Evolutionary conservation across 371 early-diverging fungal species (phyloP), one percentile per base, ranked within the genome.

Genomic region (Mucor mucedo): DNA sequence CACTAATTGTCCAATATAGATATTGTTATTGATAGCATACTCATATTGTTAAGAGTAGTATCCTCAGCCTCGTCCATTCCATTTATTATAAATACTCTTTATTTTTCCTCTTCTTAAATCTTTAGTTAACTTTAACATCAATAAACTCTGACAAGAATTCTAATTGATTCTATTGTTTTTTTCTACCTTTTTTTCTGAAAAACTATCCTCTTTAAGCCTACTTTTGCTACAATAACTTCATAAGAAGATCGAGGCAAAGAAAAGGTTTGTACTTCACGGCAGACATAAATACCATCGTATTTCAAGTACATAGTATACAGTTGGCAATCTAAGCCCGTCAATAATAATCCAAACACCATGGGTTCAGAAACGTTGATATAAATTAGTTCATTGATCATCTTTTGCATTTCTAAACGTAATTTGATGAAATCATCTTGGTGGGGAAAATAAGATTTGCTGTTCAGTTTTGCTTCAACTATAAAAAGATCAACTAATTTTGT

Each of bases 251-350:
- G 42, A 42, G 42, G 42, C 42, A 42, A 42, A 42, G 42, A 42
- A 42, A 42, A 42, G 42, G 42, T 42, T 42, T 42, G 42, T 3
- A 42, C 42, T 42, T 42, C 42, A 42, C 42, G 42, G 42, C 42
- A 42, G n/a, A 42, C 42, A 42, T 42, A 42, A 42, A 42, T 42
- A 42, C 42, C 42, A 42, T 42, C 42, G n/a, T 42, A n/a, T 42
- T 42, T 42, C 42, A 42, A 42, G 42, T 42, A 42, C 42, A 42
- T 42, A 42, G 42, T 1, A 42, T 42, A 42, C 13, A 42, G 42
- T 42, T 42, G 42, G 42, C 42, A 42, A 42, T 42, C 42, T 42
- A 42, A 42, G 42, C 42, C 42, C 14, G 42, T 10, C 42, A 42
- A 42, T n/a, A 42, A 42, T 42, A 42, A 42, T 13, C 42, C 42